These are phyloP conservation scores for Diophrys sp. DNA, from an alignment of 73 alveolate genomes.

Conservation along the genomic window DNA sequence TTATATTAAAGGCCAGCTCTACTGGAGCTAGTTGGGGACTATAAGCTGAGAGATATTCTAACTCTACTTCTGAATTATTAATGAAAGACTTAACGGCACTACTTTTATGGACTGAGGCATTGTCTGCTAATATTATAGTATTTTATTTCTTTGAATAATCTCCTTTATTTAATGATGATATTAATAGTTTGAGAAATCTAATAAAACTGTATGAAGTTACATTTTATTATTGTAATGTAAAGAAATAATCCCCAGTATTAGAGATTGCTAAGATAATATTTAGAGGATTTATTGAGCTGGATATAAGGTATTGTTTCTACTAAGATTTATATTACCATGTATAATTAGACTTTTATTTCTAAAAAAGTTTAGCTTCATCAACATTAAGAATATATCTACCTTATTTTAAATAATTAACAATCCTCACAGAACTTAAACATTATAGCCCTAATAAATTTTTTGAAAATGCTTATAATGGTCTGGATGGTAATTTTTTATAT, in stretches of 20 bases:
- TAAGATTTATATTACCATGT: background rate
- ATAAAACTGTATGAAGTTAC: background rate
- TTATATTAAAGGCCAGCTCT: background rate
- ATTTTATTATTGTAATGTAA: no score
- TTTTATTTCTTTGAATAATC: background rate
- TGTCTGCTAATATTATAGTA: background rate
- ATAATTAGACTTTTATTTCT: no score
- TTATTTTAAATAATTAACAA: background rate
- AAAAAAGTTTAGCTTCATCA: background rate
- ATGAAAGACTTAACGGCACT: background rate
- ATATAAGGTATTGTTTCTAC: background rate
- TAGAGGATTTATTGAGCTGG: background rate
- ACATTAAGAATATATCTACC: background rate
- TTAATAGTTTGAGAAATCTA: no score
- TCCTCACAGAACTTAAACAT: background rate
- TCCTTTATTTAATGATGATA: no score
- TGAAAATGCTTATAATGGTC: background rate
- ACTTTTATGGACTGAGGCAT: background rate
- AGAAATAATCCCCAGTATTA: background rate
- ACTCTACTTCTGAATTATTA: background rate
- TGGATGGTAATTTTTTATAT: background rate
- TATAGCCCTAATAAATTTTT: no score
- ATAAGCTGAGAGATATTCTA: background rate
- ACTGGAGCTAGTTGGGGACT: background rate
- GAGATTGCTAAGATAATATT: background rate